Evolutionary conservation across 169 alveolate genomes (phyloP).

Genomic region (Babesia divergens): DNA sequence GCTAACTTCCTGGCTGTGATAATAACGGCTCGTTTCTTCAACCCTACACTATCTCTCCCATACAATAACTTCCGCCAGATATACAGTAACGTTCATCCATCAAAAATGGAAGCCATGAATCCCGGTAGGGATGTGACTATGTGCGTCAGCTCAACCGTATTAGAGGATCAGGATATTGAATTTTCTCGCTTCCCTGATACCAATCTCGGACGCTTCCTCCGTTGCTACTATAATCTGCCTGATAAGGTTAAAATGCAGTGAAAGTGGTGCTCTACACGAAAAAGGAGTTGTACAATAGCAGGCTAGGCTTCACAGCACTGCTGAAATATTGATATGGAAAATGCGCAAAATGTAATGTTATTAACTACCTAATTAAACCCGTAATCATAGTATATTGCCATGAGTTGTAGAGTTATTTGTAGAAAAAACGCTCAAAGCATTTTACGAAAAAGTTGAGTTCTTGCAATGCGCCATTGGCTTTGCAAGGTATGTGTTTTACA

Average conservation of each 20-base stretch:
- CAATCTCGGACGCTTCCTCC: neutral
- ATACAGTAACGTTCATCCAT: constrained; percentile 13
- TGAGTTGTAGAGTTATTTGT: neutral
- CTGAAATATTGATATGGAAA: neutral
- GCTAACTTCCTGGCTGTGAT: constrained; percentile 49
- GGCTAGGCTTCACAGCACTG: neutral
- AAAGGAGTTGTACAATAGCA: neutral
- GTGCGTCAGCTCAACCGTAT: neutral
- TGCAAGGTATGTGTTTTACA: too few species aligned
- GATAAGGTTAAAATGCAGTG: neutral
- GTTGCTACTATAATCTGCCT: neutral
- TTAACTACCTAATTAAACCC: neutral
- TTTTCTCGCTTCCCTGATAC: constrained; percentile 7
- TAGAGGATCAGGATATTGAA: neutral
- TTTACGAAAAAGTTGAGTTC: too few species aligned
- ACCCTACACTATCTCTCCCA: constrained; percentile 25
- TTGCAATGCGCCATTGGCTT: too few species aligned
- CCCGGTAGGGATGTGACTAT: neutral
- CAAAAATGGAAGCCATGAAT: neutral
- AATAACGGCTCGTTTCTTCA: constrained; percentile 19
- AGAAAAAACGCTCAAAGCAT: neutral
- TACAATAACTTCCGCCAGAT: constrained; percentile 35
- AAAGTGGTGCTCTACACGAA: neutral
- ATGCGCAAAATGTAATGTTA: neutral
- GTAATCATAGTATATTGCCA: neutral